A percentile compares a stretch with the other conserved stretches of the same genome.
These are phyloP conservation scores for Escallonia rubra DNA, from an alignment of 129 eudicot species.

Conservation along the genomic window DNA sequence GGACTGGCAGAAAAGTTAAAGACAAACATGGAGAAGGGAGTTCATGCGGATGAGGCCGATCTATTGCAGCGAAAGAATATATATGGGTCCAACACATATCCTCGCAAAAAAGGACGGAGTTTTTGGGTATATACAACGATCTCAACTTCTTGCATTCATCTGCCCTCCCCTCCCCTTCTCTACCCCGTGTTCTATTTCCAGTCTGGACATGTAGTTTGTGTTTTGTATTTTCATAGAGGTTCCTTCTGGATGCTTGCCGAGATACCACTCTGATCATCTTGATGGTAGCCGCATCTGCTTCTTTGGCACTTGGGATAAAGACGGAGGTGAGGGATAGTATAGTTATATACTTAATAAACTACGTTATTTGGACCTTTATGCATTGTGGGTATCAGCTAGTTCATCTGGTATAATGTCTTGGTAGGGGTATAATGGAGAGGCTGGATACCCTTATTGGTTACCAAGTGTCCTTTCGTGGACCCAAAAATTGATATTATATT, in stretches of 20 bases:
- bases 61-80: constrained; percentile 47
- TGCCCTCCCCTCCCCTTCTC: not conserved
- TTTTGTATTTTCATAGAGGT: constrained; percentile 40
- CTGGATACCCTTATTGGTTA: not conserved
- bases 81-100: constrained; percentile 90
- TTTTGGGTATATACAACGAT: constrained; percentile 56
- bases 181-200: not conserved
- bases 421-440: not conserved
- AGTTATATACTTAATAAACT: not conserved
- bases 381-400: not conserved
- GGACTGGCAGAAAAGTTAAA: constrained; percentile 71
- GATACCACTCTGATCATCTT: constrained; percentile 84
- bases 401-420: not conserved
- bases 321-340: constrained; percentile 58
- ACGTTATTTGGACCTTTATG: not conserved
- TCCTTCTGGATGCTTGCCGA: constrained; percentile 85
- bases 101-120: constrained; percentile 79
- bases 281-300: constrained; percentile 99
- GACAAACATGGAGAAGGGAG: constrained; percentile 68
- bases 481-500: not conserved
- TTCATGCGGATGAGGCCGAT: constrained; percentile 62
- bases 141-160: not conserved
- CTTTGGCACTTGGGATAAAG: constrained; percentile 88
- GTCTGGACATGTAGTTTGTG: constrained; percentile 3
- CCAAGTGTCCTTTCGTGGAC: not conserved